A percentile compares a stretch with the other conserved stretches of the same genome.
Conservation (phyloP, 2,329 filamentous ascomycete genomes). For the Monosporascus sp. region DNA sequence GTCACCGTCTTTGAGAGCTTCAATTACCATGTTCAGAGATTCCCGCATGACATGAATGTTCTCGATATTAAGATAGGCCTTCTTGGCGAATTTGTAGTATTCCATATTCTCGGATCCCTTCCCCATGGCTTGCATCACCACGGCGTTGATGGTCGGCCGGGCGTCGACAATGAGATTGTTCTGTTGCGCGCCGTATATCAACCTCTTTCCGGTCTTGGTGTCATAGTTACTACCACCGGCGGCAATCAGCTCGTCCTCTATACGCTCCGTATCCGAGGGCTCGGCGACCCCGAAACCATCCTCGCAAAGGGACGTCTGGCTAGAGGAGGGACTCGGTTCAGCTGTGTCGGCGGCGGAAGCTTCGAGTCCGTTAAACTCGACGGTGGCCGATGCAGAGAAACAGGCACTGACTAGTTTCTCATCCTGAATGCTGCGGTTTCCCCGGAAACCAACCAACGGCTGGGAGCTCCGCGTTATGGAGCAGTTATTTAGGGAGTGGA, state of each 20-base stretch:
- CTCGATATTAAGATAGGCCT: slow-evolving; percentile 90
- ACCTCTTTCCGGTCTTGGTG: slow-evolving; percentile 54
- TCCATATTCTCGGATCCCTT: slow-evolving; percentile 97
- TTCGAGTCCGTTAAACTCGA: slow-evolving; percentile 32
- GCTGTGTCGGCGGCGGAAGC: slow-evolving; percentile 25
- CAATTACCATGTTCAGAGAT: slow-evolving; percentile 81
- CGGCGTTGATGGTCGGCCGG: slow-evolving; percentile 86
- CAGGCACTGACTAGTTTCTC: slow-evolving; percentile 91
- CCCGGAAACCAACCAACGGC: slow-evolving; percentile 77
- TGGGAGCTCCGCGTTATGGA: slow-evolving; percentile 94
- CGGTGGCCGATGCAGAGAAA: slow-evolving; percentile 65
- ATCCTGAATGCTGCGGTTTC: slow-evolving; percentile 90
- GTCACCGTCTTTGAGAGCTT: slow-evolving; percentile 89
- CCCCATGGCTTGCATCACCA: slow-evolving; percentile 89
- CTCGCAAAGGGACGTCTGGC: slow-evolving; percentile 44
- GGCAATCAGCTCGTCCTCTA: slow-evolving; percentile 64
- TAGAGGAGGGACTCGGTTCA: slow-evolving; percentile 40
- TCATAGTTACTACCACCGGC: slow-evolving; percentile 48
- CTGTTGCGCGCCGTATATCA: slow-evolving; percentile 88
- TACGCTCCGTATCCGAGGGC: slow-evolving; percentile 56
- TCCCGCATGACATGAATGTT: slow-evolving; percentile 98
- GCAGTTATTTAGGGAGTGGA: slow-evolving; percentile 96
- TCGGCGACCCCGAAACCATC: slow-evolving; percentile 43
- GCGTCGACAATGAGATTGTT: slow-evolving; percentile 95
- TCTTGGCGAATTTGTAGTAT: slow-evolving; percentile 86